Percentiles rank a stretch among this genome's conserved stretches.
Evolutionary conservation across 2,329 filamentous ascomycete genomes (phyloP).

Genomic region (Xylaria digitata): DNA sequence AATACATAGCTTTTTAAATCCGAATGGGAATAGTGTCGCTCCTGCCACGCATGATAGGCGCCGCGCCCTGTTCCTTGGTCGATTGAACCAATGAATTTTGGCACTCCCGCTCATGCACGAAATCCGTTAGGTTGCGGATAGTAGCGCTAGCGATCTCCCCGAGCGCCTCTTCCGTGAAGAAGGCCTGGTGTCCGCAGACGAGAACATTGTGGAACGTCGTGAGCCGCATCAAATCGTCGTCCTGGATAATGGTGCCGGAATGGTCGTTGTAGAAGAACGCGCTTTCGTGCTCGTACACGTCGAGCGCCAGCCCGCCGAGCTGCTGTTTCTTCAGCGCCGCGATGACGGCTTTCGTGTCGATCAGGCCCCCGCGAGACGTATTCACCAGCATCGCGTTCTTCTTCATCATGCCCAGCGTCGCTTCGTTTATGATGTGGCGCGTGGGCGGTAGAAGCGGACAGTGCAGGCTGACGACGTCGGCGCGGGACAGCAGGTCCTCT

Average conservation of each 20-base stretch:
- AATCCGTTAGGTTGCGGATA: conserved; percentile 65
- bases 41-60: conserved; percentile 31
- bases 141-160: conserved; percentile 71
- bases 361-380: conserved; percentile 73
- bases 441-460: conserved; percentile 72
- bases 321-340: conserved; percentile 69
- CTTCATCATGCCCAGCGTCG: conserved; percentile 67
- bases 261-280: conserved; percentile 74
- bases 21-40: conserved; percentile 52
- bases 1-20: conserved; percentile 44
- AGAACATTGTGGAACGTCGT: conserved; percentile 76
- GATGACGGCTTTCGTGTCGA: conserved; percentile 70
- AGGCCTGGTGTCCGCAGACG: conserved; percentile 75
- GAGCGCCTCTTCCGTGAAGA: conserved; percentile 75
- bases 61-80: conserved; percentile 16
- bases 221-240: conserved; percentile 73
- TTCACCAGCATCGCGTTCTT: conserved; percentile 71
- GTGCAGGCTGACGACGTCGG: conserved; percentile 73
- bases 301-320: conserved; percentile 71
- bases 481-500: conserved; percentile 63
- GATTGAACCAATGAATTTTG: conserved; percentile 42
- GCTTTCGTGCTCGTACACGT: conserved; percentile 76
- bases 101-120: conserved; percentile 45
- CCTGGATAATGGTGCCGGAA: conserved; percentile 72
- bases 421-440: conserved; percentile 68